phyloP scores from a whole-genome alignment of 1,284 basidiomycete genomes.

The Athelia sp. region DNA sequence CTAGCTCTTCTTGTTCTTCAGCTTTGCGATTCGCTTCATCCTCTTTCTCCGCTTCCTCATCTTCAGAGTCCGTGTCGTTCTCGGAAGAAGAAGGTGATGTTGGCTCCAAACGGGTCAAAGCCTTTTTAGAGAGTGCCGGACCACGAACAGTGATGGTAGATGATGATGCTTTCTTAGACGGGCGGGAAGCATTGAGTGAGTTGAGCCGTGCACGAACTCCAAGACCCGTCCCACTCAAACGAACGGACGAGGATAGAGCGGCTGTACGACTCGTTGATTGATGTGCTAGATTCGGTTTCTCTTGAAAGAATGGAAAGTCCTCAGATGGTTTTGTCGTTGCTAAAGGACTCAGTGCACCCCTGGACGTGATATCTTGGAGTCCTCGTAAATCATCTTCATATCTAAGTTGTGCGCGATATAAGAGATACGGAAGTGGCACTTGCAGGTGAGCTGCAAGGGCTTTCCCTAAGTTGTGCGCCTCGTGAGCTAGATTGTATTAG shows the following conservation, averaged over 20 bases:
- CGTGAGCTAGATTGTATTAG: constrained; percentile 2
- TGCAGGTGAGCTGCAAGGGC: constrained; percentile 71
- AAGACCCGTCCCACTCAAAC: constrained; percentile 40
- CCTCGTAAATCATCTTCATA: constrained; percentile 79
- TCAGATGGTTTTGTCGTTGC: constrained; percentile 30
- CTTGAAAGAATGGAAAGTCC: constrained; percentile 20
- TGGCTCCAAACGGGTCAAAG: constrained; percentile 30
- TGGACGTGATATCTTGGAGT: constrained; percentile 53
- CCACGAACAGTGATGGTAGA: constrained; percentile 65
- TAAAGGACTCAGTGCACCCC: constrained; percentile 46
- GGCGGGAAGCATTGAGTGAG: constrained; percentile 46
- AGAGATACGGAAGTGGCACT: constrained; percentile 74
- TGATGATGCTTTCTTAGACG: constrained; percentile 56
- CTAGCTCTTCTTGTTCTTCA: constrained; percentile 65
- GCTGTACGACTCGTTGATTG: constrained; percentile 22
- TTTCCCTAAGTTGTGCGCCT: constrained; percentile 50
- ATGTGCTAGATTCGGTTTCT: constrained; percentile 24
- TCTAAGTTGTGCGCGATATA: constrained; percentile 73
- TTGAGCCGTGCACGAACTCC: constrained; percentile 65
- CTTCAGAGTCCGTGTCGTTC: constrained; percentile 47
- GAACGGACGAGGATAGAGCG: constrained; percentile 26
- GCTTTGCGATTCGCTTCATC: constrained; percentile 59
- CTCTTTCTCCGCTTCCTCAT: constrained; percentile 51
- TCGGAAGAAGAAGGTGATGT: constrained; percentile 47
- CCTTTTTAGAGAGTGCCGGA: constrained; percentile 25